Evolutionary conservation across 306 rosid genomes (phyloP), one percentile per base, ranked within the genome.

Genomic region (Canavalia ensiformis): DNA sequence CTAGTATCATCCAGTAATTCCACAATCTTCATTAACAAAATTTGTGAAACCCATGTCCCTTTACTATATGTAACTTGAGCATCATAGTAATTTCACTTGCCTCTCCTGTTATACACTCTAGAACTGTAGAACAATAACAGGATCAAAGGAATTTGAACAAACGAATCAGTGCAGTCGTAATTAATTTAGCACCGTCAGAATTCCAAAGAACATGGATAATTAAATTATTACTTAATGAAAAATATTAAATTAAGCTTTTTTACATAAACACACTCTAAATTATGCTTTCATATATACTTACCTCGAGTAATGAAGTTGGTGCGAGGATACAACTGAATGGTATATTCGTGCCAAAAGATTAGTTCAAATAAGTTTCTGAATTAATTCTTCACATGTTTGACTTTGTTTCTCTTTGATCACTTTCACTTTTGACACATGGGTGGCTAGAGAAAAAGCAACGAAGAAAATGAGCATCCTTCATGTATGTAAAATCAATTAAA

Each of bases 391-490:
- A 50, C 8, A 68, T 72, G 13, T 82, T 83, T 88, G 90, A 88
- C 92, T 85, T 87, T 68, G 58, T 29, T 69, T 75, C 71, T 68
- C 83, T 75, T 85, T 37, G 59, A n/a, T 64, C 74, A 35, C 81
- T 69, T 63, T 70, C 69, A 45, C 63, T 74, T 85, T 84, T 73
- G 80, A 84, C 81, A 85, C 76, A 72, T 68, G 77, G 78, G 73
- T 81, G 44, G 81, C 58, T 52, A 37, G 41, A 54, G 30, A 49
- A 72, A 68, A 88, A 75, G 86, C 74, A 47, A 81, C 78, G 54
- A 35, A 58, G 69, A 77, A 81, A 86, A 87, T 83, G 50, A 81
- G 84, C 77, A 66, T 63, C 77, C 65, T 62, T 39, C 51, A 73
- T 78, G 29, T 55, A 34, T 47, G 71, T 81, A 34, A 12, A 56